Base-by-base conservation (phyloP, 805 yeast species). In the Alloascoidea hylecoeti region DNA sequence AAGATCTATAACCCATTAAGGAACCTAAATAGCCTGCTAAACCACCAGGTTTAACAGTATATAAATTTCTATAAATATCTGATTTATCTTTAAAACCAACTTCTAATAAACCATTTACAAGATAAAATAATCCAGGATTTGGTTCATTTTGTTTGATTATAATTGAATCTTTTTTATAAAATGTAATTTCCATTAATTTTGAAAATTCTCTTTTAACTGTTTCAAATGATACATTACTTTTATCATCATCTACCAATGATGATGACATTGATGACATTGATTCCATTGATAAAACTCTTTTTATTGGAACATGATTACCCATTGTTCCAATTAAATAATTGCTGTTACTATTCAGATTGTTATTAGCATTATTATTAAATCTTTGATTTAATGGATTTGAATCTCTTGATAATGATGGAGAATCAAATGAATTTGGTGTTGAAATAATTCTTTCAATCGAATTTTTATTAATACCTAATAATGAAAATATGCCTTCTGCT, bases 21-120 rank as follows among this genome's bases (percentile, higher is more conserved):
- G 94, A 70, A 3, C 94, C 84, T 35, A 89, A 54, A 50, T 83
- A 89, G 0, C 97, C 97, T 0, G 89, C 94, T 13, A 89, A 55
- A 3, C 94, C 92, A 4, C 96, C 96, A 2, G 78, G 64, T 13
- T 66, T 58, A 1, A 85, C 75, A 0, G 75, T 67, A 46, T 76
- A 78, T 1, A 83, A n/a, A 9, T 23, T 23, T n/a, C 30, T 23
- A 23, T 43, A 42, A 15, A 39, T 35, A 33, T 42, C 38, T 38
- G 43, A 39, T 37, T 48, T 23, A 35, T 64, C 68, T 13, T 53
- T 51, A 45, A 67, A 68, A 4, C 64, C 60, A 0, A 85, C 82
- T 34, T 80, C 85, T 27, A 89, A 57, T 3, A 64, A 48, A 2
- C 98, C 98, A 40, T 79, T 79, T 37, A 89, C 70, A 3, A 89